Percentiles rank a stretch among this genome's conserved stretches.
These are phyloP conservation scores for Plasmodium gallinaceum DNA, from an alignment of 169 alveolate genomes.

Conservation along the genomic window DNA sequence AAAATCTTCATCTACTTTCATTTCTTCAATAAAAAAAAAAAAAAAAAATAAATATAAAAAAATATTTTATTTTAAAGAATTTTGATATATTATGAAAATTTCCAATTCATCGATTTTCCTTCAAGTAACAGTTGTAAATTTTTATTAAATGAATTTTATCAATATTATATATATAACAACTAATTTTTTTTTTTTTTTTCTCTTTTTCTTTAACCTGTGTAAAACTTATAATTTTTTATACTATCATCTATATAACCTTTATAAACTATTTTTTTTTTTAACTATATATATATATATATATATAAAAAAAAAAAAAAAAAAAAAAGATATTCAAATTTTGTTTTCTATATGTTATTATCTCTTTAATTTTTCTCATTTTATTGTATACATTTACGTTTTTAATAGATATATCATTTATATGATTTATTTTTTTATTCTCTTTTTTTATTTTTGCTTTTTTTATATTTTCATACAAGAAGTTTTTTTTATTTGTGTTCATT, in stretches of 20 bases:
- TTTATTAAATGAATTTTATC: too few species aligned
- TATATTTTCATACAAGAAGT: conserved; percentile 45
- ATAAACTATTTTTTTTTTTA: conserved; percentile 28
- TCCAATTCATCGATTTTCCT: too few species aligned
- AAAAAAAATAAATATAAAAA: background rate
- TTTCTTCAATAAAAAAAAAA: conserved; percentile 5
- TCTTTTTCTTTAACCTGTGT: conserved; percentile 28
- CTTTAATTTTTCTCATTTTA: background rate
- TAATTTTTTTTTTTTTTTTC: background rate
- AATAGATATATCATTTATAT: background rate
- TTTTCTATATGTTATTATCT: background rate
- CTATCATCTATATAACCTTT: conserved; percentile 66
- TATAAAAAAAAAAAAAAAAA: too few species aligned
- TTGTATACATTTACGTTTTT: conserved; percentile 13
- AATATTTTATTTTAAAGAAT: too few species aligned
- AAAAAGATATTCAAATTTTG: too few species aligned
- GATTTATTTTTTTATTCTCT: conserved; percentile 32
- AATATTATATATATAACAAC: background rate
- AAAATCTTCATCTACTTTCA: conserved; percentile 49
- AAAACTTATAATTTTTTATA: conserved; percentile 41
- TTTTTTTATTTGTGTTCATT: conserved; percentile 32
- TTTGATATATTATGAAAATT: too few species aligned
- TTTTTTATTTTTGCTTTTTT: conserved; percentile 44
- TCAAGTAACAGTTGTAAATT: too few species aligned
- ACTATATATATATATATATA: background rate